Evolutionary conservation across 306 rosid genomes (phyloP).

Genomic region (Pyrus communis): DNA sequence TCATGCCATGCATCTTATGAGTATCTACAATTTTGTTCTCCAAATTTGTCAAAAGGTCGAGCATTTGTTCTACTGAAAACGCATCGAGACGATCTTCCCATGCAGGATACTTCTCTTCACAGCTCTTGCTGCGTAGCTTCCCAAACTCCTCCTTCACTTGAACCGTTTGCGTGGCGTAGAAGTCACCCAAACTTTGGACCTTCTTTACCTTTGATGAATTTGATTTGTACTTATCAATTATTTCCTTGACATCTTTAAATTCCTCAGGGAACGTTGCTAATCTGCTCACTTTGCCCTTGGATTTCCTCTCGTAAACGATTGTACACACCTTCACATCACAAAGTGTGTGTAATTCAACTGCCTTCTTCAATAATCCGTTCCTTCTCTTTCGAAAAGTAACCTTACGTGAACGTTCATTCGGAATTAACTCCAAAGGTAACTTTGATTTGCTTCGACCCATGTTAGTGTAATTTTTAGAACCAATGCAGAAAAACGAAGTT

Average conservation of each 20-base stretch:
- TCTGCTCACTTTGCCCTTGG: neutral
- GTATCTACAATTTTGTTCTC: slow-evolving; percentile 3
- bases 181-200: neutral
- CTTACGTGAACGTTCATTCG: neutral
- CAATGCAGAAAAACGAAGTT: neutral
- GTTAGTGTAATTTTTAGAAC: neutral
- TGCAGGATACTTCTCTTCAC: neutral
- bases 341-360: slow-evolving; percentile 11
- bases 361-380: slow-evolving; percentile 9
- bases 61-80: neutral
- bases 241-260: neutral
- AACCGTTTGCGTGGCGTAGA: neutral
- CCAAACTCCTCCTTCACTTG: neutral
- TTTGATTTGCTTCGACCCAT: slow-evolving; percentile 10
- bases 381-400: slow-evolving; percentile 10
- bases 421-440: neutral
- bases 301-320: neutral
- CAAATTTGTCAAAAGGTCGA: neutral
- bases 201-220: neutral
- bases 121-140: neutral
- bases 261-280: neutral
- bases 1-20: neutral
- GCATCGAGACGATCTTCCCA: slow-evolving; percentile 1
- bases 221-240: neutral
- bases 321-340: slow-evolving; percentile 18